Conservation (phyloP, 2,329 filamentous ascomycete species). For the Penicillium sclerotigenum region DNA sequence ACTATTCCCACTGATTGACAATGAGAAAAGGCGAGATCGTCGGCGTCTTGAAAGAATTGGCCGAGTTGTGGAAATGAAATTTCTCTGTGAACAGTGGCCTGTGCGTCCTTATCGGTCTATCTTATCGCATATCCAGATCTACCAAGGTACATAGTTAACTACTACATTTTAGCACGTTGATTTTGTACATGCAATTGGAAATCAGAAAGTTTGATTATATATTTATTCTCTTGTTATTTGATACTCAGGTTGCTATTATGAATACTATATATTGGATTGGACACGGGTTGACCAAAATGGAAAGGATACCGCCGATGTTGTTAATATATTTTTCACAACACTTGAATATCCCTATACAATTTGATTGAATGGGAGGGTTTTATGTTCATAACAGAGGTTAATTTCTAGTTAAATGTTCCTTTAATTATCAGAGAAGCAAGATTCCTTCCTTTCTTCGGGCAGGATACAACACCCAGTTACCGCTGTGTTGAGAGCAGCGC, state of each 20-base stretch:
- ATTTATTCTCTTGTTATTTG: no score
- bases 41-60: conserved; percentile 8
- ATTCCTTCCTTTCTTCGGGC: neutral
- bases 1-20: neutral
- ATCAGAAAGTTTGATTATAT: neutral
- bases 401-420: neutral
- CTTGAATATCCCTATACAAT: neutral
- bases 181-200: neutral
- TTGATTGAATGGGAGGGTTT: neutral
- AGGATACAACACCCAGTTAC: neutral
- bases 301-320: neutral
- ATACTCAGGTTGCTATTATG: fast-evolving
- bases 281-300: neutral
- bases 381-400: no score
- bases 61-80: conserved; percentile 23
- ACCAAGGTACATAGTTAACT: no score
- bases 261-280: no score
- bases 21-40: neutral
- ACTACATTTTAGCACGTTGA: neutral
- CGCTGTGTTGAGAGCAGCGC: neutral
- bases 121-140: conserved; percentile 31
- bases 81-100: conserved; percentile 32
- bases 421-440: neutral
- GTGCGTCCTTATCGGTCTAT: conserved; percentile 42
- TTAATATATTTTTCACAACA: neutral